Evolutionary conservation across 768 basidiomycete species (phyloP).

Genomic region (Amylocystis lapponica): DNA sequence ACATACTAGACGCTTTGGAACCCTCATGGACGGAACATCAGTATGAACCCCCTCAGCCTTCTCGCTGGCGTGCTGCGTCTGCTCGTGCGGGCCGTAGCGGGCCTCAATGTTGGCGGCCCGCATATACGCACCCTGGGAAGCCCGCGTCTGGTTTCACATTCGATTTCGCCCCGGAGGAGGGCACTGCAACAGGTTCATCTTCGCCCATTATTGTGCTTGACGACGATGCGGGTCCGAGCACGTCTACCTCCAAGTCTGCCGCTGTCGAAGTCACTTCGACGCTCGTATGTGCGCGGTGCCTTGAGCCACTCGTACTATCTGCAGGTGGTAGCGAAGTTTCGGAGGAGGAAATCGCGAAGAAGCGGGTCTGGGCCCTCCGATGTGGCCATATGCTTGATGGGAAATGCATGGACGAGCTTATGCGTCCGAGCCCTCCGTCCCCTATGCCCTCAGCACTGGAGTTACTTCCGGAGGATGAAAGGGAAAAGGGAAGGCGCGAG

Average conservation of each 20-base stretch:
- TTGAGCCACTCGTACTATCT: constrained; percentile 55
- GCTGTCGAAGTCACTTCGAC: constrained; percentile 32
- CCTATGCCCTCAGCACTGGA: not conserved
- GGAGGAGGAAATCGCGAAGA: constrained; percentile 33
- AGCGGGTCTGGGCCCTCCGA: constrained; percentile 63
- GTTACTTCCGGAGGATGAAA: constrained; percentile 28
- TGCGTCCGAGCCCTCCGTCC: constrained; percentile 31
- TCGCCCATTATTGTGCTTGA: constrained; percentile 42
- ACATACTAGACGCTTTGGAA: too few relatives aligned
- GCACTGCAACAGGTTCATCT: constrained; percentile 25
- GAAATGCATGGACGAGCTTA: constrained; percentile 59
- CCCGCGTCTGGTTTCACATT: constrained; percentile 61
- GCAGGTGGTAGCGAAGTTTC: constrained; percentile 29
- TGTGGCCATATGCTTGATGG: constrained; percentile 80
- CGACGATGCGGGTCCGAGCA: constrained; percentile 25
- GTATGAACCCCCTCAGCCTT: too few relatives aligned
- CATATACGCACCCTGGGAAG: constrained; percentile 52
- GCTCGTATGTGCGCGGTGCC: constrained; percentile 64
- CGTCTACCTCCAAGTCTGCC: constrained; percentile 18
- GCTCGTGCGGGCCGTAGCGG: constrained; percentile 2
- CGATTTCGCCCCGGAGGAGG: constrained; percentile 45
- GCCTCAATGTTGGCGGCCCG: constrained; percentile 11
- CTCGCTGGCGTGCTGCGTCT: too few relatives aligned
- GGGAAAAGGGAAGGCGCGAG: constrained; percentile 30
- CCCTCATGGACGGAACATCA: too few relatives aligned